Conservation (phyloP, 139 green algal genomes). For the Micractinium sp. region DNA sequence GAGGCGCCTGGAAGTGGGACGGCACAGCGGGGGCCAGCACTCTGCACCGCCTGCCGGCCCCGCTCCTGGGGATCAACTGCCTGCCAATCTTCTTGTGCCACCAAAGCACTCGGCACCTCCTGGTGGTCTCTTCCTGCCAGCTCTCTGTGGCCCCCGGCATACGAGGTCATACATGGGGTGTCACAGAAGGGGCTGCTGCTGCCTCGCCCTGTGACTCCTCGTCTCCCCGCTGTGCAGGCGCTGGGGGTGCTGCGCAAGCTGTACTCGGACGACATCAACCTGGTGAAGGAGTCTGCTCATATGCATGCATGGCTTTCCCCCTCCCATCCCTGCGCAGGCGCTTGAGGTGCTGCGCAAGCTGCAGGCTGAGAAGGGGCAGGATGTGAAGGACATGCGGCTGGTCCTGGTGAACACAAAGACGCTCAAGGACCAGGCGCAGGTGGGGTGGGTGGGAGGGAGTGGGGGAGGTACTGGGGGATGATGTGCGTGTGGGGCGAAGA, state of each 20-base stretch:
- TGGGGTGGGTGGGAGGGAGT: neutral
- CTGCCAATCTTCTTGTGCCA: too few relatives aligned
- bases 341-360: slow-evolving; percentile 93
- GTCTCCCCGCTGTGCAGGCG: slow-evolving; percentile 58
- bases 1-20: too few relatives aligned
- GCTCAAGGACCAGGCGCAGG: slow-evolving; percentile 55
- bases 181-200: too few relatives aligned
- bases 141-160: too few relatives aligned
- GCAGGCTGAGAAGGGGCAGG: slow-evolving; percentile 73
- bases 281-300: too few relatives aligned
- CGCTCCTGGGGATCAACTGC: too few relatives aligned
- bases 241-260: slow-evolving; percentile 93
- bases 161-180: too few relatives aligned
- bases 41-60: too few relatives aligned
- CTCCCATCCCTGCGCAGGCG: slow-evolving; percentile 55
- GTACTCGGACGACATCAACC: slow-evolving; percentile 72
- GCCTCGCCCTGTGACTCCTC: too few relatives aligned
- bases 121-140: too few relatives aligned
- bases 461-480: neutral
- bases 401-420: slow-evolving; percentile 77
- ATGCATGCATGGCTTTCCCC: neutral
- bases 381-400: slow-evolving; percentile 70
- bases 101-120: too few relatives aligned
- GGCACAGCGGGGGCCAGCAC: too few relatives aligned
- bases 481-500: neutral